Percentiles rank a stretch among this genome's conserved stretches.
Conservation (phyloP, 2,329 filamentous ascomycete species). For the Colletotrichum sp. region DNA sequence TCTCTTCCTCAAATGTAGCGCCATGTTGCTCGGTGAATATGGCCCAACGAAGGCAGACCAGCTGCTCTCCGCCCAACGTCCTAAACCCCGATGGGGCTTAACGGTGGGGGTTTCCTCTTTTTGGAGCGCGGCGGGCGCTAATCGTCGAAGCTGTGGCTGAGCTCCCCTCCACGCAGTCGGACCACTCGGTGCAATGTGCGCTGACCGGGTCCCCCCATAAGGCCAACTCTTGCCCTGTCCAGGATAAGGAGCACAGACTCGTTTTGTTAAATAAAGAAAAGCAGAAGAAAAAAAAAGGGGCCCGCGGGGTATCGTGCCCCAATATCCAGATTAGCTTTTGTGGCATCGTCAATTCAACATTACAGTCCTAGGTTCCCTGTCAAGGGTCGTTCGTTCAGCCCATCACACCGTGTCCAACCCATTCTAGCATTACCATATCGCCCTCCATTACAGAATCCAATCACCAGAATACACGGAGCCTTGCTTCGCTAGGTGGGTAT, state of each 20-base stretch:
- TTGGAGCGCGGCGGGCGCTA: neutral
- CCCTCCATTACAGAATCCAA: neutral
- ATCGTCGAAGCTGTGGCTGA: neutral
- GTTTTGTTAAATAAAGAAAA: neutral
- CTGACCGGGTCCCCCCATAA: neutral
- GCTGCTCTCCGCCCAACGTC: neutral
- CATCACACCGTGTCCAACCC: neutral
- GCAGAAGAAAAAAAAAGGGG: constrained; percentile 4
- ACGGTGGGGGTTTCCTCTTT: neutral
- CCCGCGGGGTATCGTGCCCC: constrained; percentile 5
- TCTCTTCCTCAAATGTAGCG: neutral
- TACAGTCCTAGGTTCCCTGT: constrained; percentile 2
- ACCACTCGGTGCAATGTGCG: neutral
- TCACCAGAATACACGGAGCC: neutral
- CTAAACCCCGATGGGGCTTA: neutral
- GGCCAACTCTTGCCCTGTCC: neutral
- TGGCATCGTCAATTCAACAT: constrained; percentile 17
- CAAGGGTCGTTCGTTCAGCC: neutral
- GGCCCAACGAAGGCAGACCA: neutral
- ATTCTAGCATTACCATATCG: neutral
- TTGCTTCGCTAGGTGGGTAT: constrained; percentile 8
- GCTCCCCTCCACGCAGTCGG: neutral
- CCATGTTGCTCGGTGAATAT: neutral
- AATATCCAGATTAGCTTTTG: constrained; percentile 1
- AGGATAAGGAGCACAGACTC: constrained; percentile 6